These are phyloP conservation scores for Epichloe glyceriae DNA, from an alignment of 2,329 filamentous ascomycete genomes.

Conservation along the genomic window DNA sequence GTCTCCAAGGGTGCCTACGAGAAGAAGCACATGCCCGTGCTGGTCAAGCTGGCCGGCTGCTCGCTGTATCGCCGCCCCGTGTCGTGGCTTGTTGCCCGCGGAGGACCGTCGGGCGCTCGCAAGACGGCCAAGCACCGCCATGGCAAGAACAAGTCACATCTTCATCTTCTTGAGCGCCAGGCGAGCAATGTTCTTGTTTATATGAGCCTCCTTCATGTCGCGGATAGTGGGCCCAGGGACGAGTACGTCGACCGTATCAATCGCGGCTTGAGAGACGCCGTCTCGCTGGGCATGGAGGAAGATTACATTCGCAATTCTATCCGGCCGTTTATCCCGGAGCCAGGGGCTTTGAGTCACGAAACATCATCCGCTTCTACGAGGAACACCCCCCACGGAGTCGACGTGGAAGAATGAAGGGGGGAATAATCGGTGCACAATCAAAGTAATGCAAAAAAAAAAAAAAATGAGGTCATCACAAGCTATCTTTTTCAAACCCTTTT, in stretches of 20 bases:
- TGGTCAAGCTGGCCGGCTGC: slow-evolving; percentile 19
- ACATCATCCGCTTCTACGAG: background rate
- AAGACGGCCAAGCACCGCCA: slow-evolving; percentile 10
- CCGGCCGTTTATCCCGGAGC: slow-evolving; percentile 22
- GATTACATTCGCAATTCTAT: slow-evolving; percentile 25
- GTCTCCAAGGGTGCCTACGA: slow-evolving; percentile 26
- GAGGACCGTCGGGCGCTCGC: slow-evolving; percentile 18
- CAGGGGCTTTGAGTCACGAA: background rate
- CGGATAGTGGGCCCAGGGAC: slow-evolving; percentile 22
- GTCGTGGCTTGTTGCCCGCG: slow-evolving; percentile 25
- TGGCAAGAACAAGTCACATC: background rate
- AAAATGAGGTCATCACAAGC: too few species aligned
- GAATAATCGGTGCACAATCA: background rate
- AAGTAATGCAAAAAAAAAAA: background rate
- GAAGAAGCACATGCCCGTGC: slow-evolving; percentile 21
- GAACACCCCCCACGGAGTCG: background rate
- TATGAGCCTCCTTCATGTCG: slow-evolving; percentile 19
- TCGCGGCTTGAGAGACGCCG: slow-evolving; percentile 23
- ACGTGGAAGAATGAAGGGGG: background rate
- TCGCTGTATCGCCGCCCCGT: slow-evolving; percentile 23
- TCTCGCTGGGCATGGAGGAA: slow-evolving; percentile 20
- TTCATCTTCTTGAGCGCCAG: background rate
- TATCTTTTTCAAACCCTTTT: too few species aligned
- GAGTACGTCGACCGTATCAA: slow-evolving; percentile 30
- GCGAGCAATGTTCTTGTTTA: slow-evolving; percentile 26